Evolutionary conservation across 495 filamentous ascomycete genomes (phyloP), one percentile per base, ranked within the genome.

Genomic region (Aspergillus sparsus): DNA sequence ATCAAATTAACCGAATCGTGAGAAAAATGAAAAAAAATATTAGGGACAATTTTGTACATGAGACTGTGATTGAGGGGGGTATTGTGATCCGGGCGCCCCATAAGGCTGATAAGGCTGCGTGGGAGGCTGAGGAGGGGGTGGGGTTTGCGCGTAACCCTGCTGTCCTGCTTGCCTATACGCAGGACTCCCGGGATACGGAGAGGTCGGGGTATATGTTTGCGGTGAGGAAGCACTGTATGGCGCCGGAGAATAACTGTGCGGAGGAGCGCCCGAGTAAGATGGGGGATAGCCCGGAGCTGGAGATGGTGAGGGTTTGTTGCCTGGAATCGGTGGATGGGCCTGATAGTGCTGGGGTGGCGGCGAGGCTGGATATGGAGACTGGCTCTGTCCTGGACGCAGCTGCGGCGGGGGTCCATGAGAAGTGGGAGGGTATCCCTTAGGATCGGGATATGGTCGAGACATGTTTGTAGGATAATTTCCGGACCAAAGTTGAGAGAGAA

Each of bases 361-460:
- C 65, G 77, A 73, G 61, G 68, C 65, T 55, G 69, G 71, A 63
- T 76, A 74, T 42, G 70, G 62, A n/a, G 74, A 64, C 61, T 66
- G 64, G 41, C 54, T 18, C 2, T 52, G 60, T 18, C 60, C 64
- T 39, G 66, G 62, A 45, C 62, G 69, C 15, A 66, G 71, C 51
- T 71, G 74, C 21, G 68, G 72, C 62, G 58, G 58, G 33, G 58
- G 55, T 3, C 54, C 54, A 7, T 39, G 45, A 32, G 57, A 50
- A 49, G 21, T 27, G 21, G 58, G 58, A 49, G 76, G 70, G 66
- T 72, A 72, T 44, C 69, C 73, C 56, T 64, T 69, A 62, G 65
- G 72, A 49, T 60, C 60, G 49, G 70, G 64, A 61, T 76, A 78
- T 31, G 68, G 73, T 52, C 65, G 71, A 27, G 74, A 76, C 76